phyloP scores from a whole-genome alignment of 2,329 filamentous ascomycete species.

The Thermomyces lanuginosus region DNA sequence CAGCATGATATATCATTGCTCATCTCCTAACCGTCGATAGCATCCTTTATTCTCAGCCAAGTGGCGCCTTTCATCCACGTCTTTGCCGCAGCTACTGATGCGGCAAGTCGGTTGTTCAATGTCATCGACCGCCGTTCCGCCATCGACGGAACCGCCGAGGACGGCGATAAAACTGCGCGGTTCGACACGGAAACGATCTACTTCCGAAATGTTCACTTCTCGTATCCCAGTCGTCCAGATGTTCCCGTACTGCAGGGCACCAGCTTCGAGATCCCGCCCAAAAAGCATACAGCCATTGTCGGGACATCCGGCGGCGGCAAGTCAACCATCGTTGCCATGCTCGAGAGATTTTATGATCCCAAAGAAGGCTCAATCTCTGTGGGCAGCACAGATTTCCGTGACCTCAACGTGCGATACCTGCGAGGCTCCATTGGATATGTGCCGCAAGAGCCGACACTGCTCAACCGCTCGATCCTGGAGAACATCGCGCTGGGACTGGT shows the following conservation, averaged over 20 bases:
- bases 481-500: conserved; percentile 38
- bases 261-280: conserved; percentile 17
- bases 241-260: conserved; percentile 18
- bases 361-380: conserved; percentile 15
- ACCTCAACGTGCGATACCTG: conserved; percentile 20
- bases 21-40: conserved; percentile 11
- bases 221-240: conserved; percentile 23
- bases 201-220: conserved; percentile 15
- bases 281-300: conserved; percentile 29
- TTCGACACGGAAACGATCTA: conserved; percentile 5
- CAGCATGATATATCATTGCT: background rate
- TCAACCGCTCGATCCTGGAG: conserved; percentile 37
- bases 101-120: conserved; percentile 6
- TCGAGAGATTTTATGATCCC: conserved; percentile 24
- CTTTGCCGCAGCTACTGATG: conserved; percentile 8
- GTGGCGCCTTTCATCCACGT: conserved; percentile 23
- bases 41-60: conserved; percentile 23
- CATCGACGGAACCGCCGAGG: conserved; percentile 7
- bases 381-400: conserved; percentile 14
- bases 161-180: background rate
- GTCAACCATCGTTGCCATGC: conserved; percentile 28
- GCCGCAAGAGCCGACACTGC: conserved; percentile 36
- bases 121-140: conserved; percentile 8
- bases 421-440: conserved; percentile 26
- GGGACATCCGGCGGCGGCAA: conserved; percentile 38